Conservation (phyloP, 2,329 filamentous ascomycete species). For the Tolypocladium ophioglossoides region DNA sequence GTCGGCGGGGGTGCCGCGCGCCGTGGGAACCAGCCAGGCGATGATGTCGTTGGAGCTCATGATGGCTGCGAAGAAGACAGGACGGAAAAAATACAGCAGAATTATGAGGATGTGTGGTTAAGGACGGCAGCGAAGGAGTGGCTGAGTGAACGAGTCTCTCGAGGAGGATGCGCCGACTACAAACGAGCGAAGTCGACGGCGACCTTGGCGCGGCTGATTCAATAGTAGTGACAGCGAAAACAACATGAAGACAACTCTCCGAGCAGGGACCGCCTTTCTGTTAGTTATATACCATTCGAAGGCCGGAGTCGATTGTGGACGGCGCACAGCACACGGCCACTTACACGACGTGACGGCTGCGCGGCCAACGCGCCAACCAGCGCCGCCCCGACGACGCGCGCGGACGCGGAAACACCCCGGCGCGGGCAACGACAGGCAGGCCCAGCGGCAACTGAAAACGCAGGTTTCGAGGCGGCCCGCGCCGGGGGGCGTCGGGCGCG, state of each 20-base stretch:
- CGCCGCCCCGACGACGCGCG: not conserved
- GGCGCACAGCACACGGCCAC: not conserved
- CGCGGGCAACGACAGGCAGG: too few relatives aligned
- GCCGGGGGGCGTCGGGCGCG: not conserved
- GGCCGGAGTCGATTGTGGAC: too few relatives aligned
- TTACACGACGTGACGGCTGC: not conserved
- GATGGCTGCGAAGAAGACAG: constrained; percentile 8
- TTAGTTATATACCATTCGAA: not conserved
- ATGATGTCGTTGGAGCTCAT: constrained; percentile 18
- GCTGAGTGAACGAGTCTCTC: not conserved
- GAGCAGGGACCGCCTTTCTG: not conserved
- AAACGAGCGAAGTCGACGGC: not conserved
- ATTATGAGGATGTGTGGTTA: not conserved
- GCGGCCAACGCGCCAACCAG: not conserved
- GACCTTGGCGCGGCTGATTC: not conserved
- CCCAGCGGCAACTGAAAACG: not conserved
- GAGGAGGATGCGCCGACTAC: not conserved
- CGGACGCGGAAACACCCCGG: not conserved
- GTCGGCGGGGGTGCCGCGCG: constrained; percentile 21
- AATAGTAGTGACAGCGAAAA: not conserved
- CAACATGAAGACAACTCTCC: not conserved
- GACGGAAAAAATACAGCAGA: not conserved
- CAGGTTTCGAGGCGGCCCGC: not conserved
- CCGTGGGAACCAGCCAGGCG: constrained; percentile 28
- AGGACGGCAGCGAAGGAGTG: not conserved